Base-by-base conservation (phyloP, 768 basidiomycete genomes). In the Auriscalpium orientale region DNA sequence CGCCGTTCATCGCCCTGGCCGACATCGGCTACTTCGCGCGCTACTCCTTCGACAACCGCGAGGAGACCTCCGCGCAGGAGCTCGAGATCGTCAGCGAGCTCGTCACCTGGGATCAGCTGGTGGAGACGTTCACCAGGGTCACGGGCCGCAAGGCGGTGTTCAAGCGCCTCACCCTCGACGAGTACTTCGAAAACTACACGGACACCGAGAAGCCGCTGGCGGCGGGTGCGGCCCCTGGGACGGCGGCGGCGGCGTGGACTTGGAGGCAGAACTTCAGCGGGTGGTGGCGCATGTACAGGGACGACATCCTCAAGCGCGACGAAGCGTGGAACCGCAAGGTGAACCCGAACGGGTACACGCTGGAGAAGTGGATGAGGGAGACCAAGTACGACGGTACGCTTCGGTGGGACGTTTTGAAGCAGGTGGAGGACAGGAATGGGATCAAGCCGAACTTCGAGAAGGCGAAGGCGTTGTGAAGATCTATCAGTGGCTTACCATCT, bases 251-350 rank as follows among this genome's bases (percentile, higher is more conserved):
- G 61, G 56, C 33, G 28, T 53, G 18, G 49, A 65, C 61, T 34
- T 64, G 57, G 56, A 60, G 51, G 46, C 61, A 74, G 64, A 77
- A 74, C 58, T 78, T 77, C 62, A 65, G 67, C 22, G 71, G 67
- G 8, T 76, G 72, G 64, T 79, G 74, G 74, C 65, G 68, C 10
- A 54, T 73, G 46, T 78, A 68, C 67, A 64, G 74, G 44, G 77
- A 79, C 55, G 70, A 73, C 58, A 63, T 77, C 34, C 63, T 79
- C 46, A 70, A 64, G 61, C 65, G 74, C 60, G 72, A 79, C 56
- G 71, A 75, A 69, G 70, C 72, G 6, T 78, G 75, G 74, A 68
- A 76, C 35, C 63, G 70, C 47, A 66, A 61, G 13, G 63, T 76
- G 11, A 67, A 78, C 64, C 74, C 76, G 0, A 59, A 59, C 8